Conservation (phyloP, 164 flowering plant genomes). For the Vitis amurensis region DNA sequence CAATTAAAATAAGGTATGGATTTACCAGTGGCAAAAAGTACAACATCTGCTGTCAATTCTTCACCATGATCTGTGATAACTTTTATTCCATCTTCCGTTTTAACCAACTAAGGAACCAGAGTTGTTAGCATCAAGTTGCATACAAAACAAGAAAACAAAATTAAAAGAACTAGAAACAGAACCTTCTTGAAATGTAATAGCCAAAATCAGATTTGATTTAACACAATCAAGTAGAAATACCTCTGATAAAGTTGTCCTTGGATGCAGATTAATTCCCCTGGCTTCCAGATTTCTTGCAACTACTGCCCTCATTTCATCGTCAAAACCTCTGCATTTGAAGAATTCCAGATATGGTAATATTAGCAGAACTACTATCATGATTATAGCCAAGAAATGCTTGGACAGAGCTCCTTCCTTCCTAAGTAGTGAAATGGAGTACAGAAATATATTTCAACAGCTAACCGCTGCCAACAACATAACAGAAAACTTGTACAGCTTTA, state of each 20-base stretch:
- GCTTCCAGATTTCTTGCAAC: conserved; percentile 91
- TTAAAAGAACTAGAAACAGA: not conserved
- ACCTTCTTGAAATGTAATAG: not conserved
- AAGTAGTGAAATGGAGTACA: not conserved
- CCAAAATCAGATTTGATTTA: not conserved
- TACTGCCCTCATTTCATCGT: conserved; percentile 92
- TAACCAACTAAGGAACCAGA: conserved; percentile 52
- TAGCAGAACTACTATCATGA: not conserved
- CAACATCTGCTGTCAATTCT: conserved; percentile 83
- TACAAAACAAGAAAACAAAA: not conserved
- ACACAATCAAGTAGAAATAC: conserved; percentile 28
- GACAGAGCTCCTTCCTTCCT: not conserved
- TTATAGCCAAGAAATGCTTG: not conserved
- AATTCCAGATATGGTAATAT: not conserved
- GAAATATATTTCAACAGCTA: not conserved
- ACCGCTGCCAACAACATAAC: not conserved
- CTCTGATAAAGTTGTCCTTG: conserved; percentile 64
- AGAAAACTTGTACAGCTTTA: not conserved
- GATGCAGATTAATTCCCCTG: conserved; percentile 86
- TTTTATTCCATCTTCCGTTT: conserved; percentile 77
- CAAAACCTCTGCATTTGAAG: conserved; percentile 73
- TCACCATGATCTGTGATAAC: conserved; percentile 84
- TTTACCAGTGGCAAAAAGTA: conserved; percentile 96
- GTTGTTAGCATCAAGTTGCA: conserved; percentile 5
- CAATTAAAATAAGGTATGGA: conserved; percentile 3